Evolutionary conservation across 2,329 filamentous ascomycete genomes (phyloP).

Genomic region (Colletotrichum sp.): DNA sequence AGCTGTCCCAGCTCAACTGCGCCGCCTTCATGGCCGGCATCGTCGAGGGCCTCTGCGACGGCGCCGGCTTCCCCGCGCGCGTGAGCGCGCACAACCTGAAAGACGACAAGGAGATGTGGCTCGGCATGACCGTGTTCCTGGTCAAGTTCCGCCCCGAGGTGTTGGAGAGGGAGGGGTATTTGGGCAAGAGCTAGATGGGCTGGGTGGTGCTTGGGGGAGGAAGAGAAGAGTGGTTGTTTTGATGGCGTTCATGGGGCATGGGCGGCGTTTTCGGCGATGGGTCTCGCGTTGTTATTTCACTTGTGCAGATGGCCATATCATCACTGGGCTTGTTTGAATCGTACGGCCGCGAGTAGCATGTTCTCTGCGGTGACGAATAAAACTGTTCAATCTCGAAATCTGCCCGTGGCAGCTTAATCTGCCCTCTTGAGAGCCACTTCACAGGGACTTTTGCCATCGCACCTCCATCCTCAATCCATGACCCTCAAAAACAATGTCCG

Average conservation of each 20-base stretch:
- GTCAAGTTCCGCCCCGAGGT: constrained; percentile 93
- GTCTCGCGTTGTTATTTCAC: not conserved
- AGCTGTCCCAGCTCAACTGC: constrained; percentile 97
- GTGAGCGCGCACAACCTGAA: constrained; percentile 86
- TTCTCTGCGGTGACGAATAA: not conserved
- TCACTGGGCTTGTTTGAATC: not conserved
- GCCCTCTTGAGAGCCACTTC: no score
- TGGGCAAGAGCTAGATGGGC: constrained; percentile 60
- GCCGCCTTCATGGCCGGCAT: constrained; percentile 95
- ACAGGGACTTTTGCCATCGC: not conserved
- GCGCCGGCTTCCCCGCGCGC: constrained; percentile 84
- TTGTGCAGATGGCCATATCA: not conserved
- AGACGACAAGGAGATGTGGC: constrained; percentile 83
- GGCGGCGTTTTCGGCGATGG: constrained; percentile 26
- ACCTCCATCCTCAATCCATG: not conserved
- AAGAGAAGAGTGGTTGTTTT: not conserved
- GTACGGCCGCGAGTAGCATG: not conserved
- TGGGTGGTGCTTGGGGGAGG: not conserved
- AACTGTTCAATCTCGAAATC: not conserved
- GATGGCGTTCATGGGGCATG: constrained; percentile 24
- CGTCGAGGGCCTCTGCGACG: constrained; percentile 94
- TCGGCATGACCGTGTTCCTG: constrained; percentile 92
- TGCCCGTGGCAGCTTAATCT: not conserved
- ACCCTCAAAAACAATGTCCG: not conserved
- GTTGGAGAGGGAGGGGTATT: constrained; percentile 85